phyloP scores from a whole-genome alignment of 768 basidiomycete genomes.

The Galerina sulciceps region DNA sequence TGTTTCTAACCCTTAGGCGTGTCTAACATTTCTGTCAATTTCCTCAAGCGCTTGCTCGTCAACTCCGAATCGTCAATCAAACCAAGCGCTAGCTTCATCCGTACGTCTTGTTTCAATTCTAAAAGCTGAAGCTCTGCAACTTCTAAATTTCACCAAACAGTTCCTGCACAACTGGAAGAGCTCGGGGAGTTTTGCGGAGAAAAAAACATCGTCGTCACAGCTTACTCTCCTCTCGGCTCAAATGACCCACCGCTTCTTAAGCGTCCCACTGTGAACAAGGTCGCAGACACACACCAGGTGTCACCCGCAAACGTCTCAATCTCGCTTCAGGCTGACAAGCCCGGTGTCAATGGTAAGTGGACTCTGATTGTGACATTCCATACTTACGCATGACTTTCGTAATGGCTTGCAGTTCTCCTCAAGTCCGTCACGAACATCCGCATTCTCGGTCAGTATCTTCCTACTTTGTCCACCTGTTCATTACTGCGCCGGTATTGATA shows the following conservation, averaged over 20 bases:
- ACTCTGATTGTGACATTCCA: not conserved
- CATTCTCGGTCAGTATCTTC: constrained; percentile 46
- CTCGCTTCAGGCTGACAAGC: constrained; percentile 73
- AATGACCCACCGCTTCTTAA: constrained; percentile 67
- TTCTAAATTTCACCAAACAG: constrained; percentile 21
- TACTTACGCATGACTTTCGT: not conserved
- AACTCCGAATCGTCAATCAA: too few species aligned
- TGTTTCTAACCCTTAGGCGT: too few species aligned
- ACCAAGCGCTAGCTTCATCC: too few species aligned
- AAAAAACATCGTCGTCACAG: constrained; percentile 75
- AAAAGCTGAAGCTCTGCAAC: too few species aligned
- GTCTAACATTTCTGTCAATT: too few species aligned
- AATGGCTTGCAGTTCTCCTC: constrained; percentile 53
- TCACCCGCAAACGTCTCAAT: constrained; percentile 69
- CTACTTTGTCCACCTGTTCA: not conserved
- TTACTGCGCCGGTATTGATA: not conserved
- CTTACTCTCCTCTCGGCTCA: constrained; percentile 82
- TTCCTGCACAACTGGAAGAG: constrained; percentile 67
- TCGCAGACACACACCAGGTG: constrained; percentile 66
- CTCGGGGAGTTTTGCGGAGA: constrained; percentile 61
- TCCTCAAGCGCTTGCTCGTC: too few species aligned
- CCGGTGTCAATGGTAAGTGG: constrained; percentile 52
- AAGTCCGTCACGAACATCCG: constrained; percentile 78
- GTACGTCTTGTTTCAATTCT: too few species aligned
- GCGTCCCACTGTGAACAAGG: constrained; percentile 59